A percentile compares a stretch with the other conserved stretches of the same genome.
These are phyloP conservation scores for Hypericum perforatum DNA, from an alignment of 345 rosid species.

Conservation along the genomic window DNA sequence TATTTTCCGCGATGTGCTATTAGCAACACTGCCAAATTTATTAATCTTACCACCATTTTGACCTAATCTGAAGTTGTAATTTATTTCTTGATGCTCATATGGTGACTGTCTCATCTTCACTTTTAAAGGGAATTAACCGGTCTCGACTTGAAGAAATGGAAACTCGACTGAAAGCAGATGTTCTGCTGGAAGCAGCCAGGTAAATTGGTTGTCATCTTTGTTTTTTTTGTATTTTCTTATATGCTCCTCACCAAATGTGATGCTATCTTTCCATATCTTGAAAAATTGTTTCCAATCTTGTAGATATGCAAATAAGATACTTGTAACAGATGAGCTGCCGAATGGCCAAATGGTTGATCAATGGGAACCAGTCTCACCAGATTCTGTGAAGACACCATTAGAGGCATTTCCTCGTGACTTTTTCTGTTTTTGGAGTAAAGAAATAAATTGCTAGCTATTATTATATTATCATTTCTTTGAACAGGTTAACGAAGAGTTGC, in stretches of 20 bases:
- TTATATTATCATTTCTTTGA: conserved; percentile 16
- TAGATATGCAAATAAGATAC: conserved; percentile 97
- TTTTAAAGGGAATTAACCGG: conserved; percentile 81
- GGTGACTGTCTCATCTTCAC: conserved; percentile 4
- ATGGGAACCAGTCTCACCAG: conserved; percentile 84
- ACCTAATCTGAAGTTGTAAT: too few relatives aligned
- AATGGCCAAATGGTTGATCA: conserved; percentile 99
- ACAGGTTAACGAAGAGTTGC: conserved; percentile 84
- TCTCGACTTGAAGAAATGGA: conserved; percentile 93
- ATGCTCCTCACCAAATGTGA: too few relatives aligned
- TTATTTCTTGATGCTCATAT: not conserved
- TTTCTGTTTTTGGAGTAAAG: conserved; percentile 10
- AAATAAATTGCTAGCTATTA: conserved; percentile 12
- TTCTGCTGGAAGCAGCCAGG: conserved; percentile 87
- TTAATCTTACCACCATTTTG: too few relatives aligned
- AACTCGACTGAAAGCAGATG: conserved; percentile 82
- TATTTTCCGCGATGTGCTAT: too few relatives aligned
- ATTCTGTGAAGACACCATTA: conserved; percentile 84
- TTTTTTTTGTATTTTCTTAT: too few relatives aligned
- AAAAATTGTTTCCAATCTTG: conserved; percentile 20
- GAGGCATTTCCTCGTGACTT: conserved; percentile 41
- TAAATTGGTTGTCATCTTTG: conserved; percentile 8
- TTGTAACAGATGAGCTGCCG: conserved; percentile 96
- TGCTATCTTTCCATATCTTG: too few relatives aligned
- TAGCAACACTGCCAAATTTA: too few relatives aligned